These are phyloP conservation scores for Gentiana macrophylla DNA, from an alignment of 257 asterid genomes.

Conservation along the genomic window DNA sequence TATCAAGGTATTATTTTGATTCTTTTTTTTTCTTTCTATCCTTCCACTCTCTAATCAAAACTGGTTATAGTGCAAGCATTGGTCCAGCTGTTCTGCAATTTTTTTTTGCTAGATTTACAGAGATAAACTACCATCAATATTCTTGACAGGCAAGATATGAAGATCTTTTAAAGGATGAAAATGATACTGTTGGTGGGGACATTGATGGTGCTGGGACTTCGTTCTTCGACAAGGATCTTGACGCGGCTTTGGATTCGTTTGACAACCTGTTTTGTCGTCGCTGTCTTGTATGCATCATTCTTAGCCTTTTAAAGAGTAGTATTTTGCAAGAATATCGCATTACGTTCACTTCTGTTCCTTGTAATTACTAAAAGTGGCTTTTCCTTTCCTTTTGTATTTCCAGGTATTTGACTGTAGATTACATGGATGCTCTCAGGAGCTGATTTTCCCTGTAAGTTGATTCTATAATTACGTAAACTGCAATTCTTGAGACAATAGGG, in stretches of 20 bases:
- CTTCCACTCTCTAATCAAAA: slow-evolving; percentile 21
- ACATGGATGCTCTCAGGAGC: slow-evolving; percentile 96
- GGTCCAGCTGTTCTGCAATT: slow-evolving; percentile 61
- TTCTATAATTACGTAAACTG: slow-evolving; percentile 10
- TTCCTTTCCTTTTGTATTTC: slow-evolving; percentile 13
- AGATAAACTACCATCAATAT: slow-evolving; percentile 56
- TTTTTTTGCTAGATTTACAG: slow-evolving; percentile 44
- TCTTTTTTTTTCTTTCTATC: slow-evolving; percentile 10
- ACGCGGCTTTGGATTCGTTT: slow-evolving; percentile 87
- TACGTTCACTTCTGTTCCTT: not conserved
- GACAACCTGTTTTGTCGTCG: slow-evolving; percentile 94
- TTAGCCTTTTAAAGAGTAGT: not conserved
- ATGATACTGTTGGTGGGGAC: slow-evolving; percentile 22
- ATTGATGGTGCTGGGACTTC: slow-evolving; percentile 47
- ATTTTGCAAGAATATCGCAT: not conserved
- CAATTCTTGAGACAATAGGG: slow-evolving; percentile 10
- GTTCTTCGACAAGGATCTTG: slow-evolving; percentile 75
- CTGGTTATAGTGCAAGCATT: slow-evolving; percentile 55
- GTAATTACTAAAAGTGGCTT: slow-evolving; percentile 3
- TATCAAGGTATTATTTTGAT: slow-evolving; percentile 51
- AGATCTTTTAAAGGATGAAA: slow-evolving; percentile 42
- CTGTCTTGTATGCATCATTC: slow-evolving; percentile 59
- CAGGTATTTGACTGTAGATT: slow-evolving; percentile 93
- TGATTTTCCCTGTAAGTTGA: slow-evolving; percentile 63
- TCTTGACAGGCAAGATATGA: slow-evolving; percentile 92